Evolutionary conservation across 306 rosid genomes (phyloP).

Genomic region (Quercus engelmannii): DNA sequence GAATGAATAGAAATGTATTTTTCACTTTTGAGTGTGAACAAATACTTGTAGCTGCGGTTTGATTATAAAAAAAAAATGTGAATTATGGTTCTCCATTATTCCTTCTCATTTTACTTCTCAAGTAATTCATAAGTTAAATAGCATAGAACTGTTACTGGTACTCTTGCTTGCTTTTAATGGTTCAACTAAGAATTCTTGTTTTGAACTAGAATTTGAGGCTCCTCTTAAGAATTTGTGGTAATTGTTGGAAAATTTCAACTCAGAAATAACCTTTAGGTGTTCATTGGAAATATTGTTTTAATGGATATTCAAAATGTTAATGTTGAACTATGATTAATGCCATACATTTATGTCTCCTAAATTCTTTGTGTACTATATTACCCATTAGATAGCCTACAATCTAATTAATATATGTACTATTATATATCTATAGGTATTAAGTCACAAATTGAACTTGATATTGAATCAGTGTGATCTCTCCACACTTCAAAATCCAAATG

Average conservation of each 20-base stretch:
- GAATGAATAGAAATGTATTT: too few relatives aligned
- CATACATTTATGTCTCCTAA: too few relatives aligned
- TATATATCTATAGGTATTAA: too few relatives aligned
- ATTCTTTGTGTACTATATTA: too few relatives aligned
- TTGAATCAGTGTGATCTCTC: too few relatives aligned
- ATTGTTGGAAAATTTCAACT: background rate
- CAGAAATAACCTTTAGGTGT: background rate
- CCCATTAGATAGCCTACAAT: too few relatives aligned
- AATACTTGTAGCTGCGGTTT: constrained; percentile 21
- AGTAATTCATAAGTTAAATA: background rate
- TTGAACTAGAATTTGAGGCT: background rate
- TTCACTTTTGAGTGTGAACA: constrained; percentile 11
- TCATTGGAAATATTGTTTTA: background rate
- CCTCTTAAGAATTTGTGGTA: background rate
- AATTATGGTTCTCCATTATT: background rate
- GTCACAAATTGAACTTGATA: too few relatives aligned
- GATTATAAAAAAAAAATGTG: constrained; percentile 10
- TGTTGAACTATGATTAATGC: too few relatives aligned
- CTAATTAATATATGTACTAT: too few relatives aligned
- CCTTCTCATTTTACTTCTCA: background rate
- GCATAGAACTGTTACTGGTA: background rate
- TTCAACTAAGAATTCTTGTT: background rate
- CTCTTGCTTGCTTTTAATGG: background rate
- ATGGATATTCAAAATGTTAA: background rate
- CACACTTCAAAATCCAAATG: too few relatives aligned